Base-by-base conservation (phyloP, 305 asterid species). In the Fraxinus albicans region DNA sequence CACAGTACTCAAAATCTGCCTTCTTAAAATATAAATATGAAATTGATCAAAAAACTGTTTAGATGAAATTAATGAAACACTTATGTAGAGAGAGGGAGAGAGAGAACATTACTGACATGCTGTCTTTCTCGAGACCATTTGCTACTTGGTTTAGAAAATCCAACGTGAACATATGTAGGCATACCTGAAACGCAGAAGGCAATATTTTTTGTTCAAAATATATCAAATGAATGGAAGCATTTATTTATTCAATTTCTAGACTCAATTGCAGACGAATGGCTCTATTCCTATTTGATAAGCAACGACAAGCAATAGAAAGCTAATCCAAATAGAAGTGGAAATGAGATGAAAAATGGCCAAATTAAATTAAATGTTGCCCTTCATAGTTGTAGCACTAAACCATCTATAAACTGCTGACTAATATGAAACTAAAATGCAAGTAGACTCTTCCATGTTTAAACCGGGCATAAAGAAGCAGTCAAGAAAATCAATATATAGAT, bases 131-230 rank as follows among this genome's bases (percentile, higher is more conserved):
- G 86, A 96, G 94, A 78, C 98, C 98, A 86, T 91, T 93, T 29
- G 97, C 98, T 72, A 96, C 99, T 93, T 94, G 97, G 90, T 93
- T 96, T 89, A 96, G 89, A 88, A 96, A 96, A 87, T 96, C 98
- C 77, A 94, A 84, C 53, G 97, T 89, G 89, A 96, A 96, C 98
- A 94, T 94, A 88, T 96, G 99, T 29, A 94, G 88, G 92, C 99
- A 96, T 76, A 96, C 99, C 99, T 96, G 97, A 87, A 91, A 92
- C 31, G 40, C 67, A 80, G 82, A 83, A 85, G 77, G 7, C 65
- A 73, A 38, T 60, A 27, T 31, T 81, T 42, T 65, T 42, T 58
- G 69, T 73, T 50, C 63, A 36, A 78, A 27, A 70, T 42, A 78
- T 75, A 63, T 34, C 50, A 29, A 25, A 79, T 35, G 74, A 80